Base-by-base conservation (phyloP, 805 yeast genomes). In the Komagataella populi region DNA sequence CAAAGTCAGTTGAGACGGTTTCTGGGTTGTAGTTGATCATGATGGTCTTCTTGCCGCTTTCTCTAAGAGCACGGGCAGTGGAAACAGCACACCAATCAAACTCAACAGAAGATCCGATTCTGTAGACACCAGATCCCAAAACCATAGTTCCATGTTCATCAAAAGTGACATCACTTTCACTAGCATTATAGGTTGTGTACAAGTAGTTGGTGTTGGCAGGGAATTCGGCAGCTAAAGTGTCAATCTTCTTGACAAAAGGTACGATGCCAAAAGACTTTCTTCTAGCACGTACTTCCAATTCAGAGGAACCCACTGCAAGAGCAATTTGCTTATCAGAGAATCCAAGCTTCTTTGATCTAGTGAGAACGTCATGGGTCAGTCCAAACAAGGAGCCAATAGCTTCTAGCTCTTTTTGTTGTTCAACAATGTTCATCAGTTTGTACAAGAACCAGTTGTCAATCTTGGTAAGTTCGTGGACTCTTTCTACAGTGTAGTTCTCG, bases 51-150 rank as follows among this genome's bases (percentile, higher is more conserved):
- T 82, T 83, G 56, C 96, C 96, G 52, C 80, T 74, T 51, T 80
- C 84, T 68, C 99, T 82, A 61, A 91, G 80, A 47, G 97, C 89
- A 66, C 97, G 83, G 52, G 96, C 96, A 53, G 99, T 86, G 56
- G 93, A 80, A 56, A 91, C 99, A 52, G 98, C 99, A 77, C 99
- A 91, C 99, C 99, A 91, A 70, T 91, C 99, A 63, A 91, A 91
- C 72, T 93, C 99, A 51, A 91, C 99, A 36, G 97, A 89, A 1
- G 97, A 90, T 54, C 99, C 99, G 67, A 91, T 91, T 70, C 99
- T 81, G 79, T 91, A 91, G 50, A 93, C 99, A 74, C 99, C 98
- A n/a, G 97, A 89, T 51, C 98, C 99, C 60, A 91, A 76, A 45
- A 91, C 98, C 80, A 93, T 73, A 55, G 93, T 84, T 63, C 98